Percentiles rank a stretch among this genome's conserved stretches.
These are phyloP conservation scores for Candida ascalaphidarum DNA, from an alignment of 805 yeast species.

Conservation along the genomic window DNA sequence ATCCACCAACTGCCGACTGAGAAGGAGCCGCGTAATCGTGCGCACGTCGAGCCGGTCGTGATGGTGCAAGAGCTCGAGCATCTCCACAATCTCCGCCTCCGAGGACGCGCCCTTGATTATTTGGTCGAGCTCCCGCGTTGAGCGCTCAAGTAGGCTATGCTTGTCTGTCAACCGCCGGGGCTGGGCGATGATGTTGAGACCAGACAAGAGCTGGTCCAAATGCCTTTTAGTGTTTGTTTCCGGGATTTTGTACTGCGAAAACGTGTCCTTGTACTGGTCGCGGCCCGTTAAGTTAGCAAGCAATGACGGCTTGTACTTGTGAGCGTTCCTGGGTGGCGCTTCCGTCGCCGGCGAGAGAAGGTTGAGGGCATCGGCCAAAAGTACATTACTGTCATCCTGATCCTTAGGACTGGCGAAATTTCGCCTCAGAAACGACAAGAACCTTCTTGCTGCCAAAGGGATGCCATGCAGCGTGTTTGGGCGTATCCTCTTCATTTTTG, in stretches of 20 bases:
- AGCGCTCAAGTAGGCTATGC: slow-evolving; percentile 9
- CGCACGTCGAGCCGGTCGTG: slow-evolving; percentile 18
- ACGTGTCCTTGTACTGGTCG: slow-evolving; percentile 16
- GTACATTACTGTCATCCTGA: slow-evolving; percentile 7
- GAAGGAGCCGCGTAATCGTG: slow-evolving; percentile 16
- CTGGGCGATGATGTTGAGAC: slow-evolving; percentile 1
- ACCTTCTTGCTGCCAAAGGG: too few species aligned
- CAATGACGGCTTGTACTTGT: slow-evolving; percentile 23
- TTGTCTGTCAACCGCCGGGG: too few species aligned
- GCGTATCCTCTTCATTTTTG: too few species aligned
- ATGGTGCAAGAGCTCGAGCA: slow-evolving; percentile 14
- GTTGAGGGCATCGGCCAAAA: slow-evolving; percentile 29
- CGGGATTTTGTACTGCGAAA: neutral
- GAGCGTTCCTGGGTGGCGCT: slow-evolving; percentile 1
- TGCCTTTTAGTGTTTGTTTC: neutral
- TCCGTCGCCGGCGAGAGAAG: slow-evolving; percentile 17
- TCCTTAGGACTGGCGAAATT: too few species aligned
- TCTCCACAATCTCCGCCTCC: slow-evolving; percentile 13
- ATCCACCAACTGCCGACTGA: slow-evolving; percentile 13
- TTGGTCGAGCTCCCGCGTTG: slow-evolving; percentile 8
- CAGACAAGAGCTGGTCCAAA: slow-evolving; percentile 1
- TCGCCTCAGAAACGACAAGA: too few species aligned
- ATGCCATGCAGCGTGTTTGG: too few species aligned
- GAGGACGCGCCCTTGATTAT: slow-evolving; percentile 10
- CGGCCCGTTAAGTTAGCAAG: slow-evolving; percentile 23